These are phyloP conservation scores for Fusarium setosum DNA, from an alignment of 2,329 filamentous ascomycete genomes.

Conservation along the genomic window DNA sequence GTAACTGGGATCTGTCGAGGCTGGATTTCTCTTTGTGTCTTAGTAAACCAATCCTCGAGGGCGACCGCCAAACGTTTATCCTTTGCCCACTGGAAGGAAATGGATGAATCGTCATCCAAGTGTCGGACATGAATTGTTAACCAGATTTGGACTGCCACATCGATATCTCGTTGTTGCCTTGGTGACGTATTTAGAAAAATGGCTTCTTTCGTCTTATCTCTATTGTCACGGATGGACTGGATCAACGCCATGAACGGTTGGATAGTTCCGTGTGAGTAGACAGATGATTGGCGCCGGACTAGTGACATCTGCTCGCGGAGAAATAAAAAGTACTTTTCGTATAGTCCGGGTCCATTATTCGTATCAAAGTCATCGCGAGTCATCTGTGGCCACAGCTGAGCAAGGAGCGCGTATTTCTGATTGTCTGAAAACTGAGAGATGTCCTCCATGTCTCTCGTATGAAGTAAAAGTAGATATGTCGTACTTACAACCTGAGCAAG, in stretches of 20 bases:
- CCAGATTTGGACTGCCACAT: not conserved
- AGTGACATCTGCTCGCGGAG: not conserved
- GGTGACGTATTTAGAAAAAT: accelerated
- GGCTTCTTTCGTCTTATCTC: not conserved
- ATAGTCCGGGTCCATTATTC: not conserved
- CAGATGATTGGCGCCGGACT: not conserved
- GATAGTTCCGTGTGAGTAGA: not conserved
- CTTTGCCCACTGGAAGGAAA: not conserved
- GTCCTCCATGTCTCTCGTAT: too few relatives aligned
- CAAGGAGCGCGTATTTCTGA: not conserved
- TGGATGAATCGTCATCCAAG: not conserved
- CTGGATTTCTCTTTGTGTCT: not conserved
- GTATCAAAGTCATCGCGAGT: not conserved
- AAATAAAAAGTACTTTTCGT: slow-evolving; percentile 1
- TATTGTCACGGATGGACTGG: not conserved
- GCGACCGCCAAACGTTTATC: not conserved
- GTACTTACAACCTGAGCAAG: too few relatives aligned
- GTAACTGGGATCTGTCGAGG: not conserved
- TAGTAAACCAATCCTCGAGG: not conserved
- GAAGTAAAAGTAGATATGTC: too few relatives aligned
- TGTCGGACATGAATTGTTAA: not conserved
- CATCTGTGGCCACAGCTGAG: not conserved
- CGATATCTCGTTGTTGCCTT: not conserved
- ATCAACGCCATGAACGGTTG: not conserved
- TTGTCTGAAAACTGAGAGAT: not conserved